Percentiles rank a stretch among this genome's conserved stretches.
Conservation (phyloP, 2,329 filamentous ascomycete species). For the Podosphaera xanthii region DNA sequence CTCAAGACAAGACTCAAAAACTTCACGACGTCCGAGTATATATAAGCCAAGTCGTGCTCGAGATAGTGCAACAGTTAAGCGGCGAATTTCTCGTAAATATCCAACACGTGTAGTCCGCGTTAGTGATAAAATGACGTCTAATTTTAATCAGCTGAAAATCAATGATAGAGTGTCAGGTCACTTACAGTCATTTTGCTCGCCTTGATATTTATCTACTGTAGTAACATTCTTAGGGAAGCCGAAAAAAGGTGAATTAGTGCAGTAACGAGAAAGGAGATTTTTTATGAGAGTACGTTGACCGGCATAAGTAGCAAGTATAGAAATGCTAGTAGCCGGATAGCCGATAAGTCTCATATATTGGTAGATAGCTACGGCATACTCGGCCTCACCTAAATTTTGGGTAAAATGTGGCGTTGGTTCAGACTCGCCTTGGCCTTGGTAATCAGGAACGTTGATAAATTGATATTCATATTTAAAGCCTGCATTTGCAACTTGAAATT, state of each 20-base stretch:
- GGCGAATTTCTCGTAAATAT: constrained; percentile 79
- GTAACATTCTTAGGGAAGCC: constrained; percentile 74
- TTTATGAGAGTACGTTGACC: constrained; percentile 73
- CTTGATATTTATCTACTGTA: constrained; percentile 96
- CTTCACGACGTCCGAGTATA: constrained; percentile 64
- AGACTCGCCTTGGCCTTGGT: constrained; percentile 70
- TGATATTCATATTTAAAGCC: constrained; percentile 90
- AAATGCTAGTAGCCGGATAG: constrained; percentile 54
- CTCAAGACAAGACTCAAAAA: constrained; percentile 79
- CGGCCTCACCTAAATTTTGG: constrained; percentile 88
- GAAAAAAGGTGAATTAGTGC: constrained; percentile 63
- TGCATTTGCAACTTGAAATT: constrained; percentile 67
- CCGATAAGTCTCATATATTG: constrained; percentile 95
- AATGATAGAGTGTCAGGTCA: constrained; percentile 10
- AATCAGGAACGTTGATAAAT: constrained; percentile 87
- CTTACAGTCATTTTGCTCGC: constrained; percentile 96
- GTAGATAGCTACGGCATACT: constrained; percentile 86
- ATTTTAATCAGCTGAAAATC: constrained; percentile 4
- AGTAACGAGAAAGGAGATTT: constrained; percentile 68
- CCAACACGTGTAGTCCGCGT: constrained; percentile 74
- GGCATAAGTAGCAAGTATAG: constrained; percentile 80
- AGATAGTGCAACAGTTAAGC: constrained; percentile 82
- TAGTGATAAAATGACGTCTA: constrained; percentile 81
- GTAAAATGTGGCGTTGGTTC: constrained; percentile 89
- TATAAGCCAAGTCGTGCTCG: constrained; percentile 81